Percentiles rank a stretch among this genome's conserved stretches.
Conservation (phyloP, 1,284 basidiomycete species). For the Blastosporella zonata region DNA sequence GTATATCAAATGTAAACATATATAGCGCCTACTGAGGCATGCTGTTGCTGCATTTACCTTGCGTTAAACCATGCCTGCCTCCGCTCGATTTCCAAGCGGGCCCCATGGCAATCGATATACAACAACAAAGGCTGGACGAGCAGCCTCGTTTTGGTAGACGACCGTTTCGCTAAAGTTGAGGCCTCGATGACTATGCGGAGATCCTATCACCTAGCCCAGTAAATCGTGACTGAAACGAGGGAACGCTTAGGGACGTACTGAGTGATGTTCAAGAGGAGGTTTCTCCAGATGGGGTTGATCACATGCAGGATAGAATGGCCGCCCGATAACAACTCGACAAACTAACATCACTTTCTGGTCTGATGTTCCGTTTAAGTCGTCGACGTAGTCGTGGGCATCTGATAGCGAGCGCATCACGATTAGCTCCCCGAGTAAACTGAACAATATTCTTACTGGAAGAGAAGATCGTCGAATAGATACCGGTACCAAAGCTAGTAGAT, state of each 20-base stretch:
- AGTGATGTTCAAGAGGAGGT: slow-evolving; percentile 10
- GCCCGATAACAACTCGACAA: slow-evolving; percentile 5
- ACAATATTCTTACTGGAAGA: slow-evolving; percentile 46
- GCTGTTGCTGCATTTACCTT: not conserved
- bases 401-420: not conserved
- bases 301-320: not conserved
- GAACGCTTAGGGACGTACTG: not conserved
- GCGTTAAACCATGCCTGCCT: not conserved
- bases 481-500: slow-evolving; percentile 49
- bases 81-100: too few species aligned
- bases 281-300: not conserved
- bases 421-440: not conserved
- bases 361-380: not conserved
- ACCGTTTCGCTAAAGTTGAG: slow-evolving; percentile 65
- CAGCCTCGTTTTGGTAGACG: slow-evolving; percentile 63
- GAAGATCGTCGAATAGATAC: slow-evolving; percentile 58
- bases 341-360: slow-evolving; percentile 8
- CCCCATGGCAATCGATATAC: slow-evolving; percentile 16
- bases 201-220: slow-evolving; percentile 48
- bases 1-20: slow-evolving; percentile 37
- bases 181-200: slow-evolving; percentile 44
- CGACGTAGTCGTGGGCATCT: slow-evolving; percentile 27
- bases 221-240: slow-evolving; percentile 14
- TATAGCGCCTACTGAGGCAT: not conserved
- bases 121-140: slow-evolving; percentile 39